Evolutionary conservation across 768 basidiomycete species (phyloP).

Genomic region (Imleria badia): DNA sequence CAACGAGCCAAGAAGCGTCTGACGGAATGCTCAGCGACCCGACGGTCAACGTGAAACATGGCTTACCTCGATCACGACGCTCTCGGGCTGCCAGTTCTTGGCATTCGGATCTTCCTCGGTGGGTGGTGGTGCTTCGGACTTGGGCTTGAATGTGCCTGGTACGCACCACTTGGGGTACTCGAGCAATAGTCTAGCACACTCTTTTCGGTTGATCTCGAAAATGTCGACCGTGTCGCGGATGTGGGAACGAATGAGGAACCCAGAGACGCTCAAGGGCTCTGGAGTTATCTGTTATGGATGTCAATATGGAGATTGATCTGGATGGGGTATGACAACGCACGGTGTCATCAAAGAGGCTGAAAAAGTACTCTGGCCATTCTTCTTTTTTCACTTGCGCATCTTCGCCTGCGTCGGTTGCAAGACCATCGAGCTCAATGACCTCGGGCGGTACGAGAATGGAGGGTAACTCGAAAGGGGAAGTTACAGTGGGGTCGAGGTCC

Average conservation of each 20-base stretch:
- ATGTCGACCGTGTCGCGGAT: conserved; percentile 80
- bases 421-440: conserved; percentile 73
- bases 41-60: background rate
- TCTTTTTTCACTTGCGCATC: conserved; percentile 75
- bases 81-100: conserved; percentile 87
- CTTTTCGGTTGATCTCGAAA: conserved; percentile 95
- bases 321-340: conserved; percentile 31
- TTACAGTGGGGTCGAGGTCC: conserved; percentile 38
- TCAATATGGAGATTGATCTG: background rate
- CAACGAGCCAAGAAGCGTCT: conserved; percentile 74
- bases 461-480: conserved; percentile 65
- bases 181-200: conserved; percentile 83
- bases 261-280: conserved; percentile 66
- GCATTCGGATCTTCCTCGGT: conserved; percentile 50
- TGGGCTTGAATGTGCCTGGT: conserved; percentile 82
- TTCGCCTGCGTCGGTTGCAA: conserved; percentile 67
- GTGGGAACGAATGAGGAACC: conserved; percentile 75
- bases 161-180: conserved; percentile 84
- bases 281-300: conserved; percentile 62
- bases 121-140: conserved; percentile 54
- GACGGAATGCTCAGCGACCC: background rate
- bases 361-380: conserved; percentile 75
- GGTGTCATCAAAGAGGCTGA: conserved; percentile 63
- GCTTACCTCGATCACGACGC: conserved; percentile 78
- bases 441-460: conserved; percentile 86